phyloP scores from a whole-genome alignment of 1,139 yeast species.

The Yamadazyma epiphylla region DNA sequence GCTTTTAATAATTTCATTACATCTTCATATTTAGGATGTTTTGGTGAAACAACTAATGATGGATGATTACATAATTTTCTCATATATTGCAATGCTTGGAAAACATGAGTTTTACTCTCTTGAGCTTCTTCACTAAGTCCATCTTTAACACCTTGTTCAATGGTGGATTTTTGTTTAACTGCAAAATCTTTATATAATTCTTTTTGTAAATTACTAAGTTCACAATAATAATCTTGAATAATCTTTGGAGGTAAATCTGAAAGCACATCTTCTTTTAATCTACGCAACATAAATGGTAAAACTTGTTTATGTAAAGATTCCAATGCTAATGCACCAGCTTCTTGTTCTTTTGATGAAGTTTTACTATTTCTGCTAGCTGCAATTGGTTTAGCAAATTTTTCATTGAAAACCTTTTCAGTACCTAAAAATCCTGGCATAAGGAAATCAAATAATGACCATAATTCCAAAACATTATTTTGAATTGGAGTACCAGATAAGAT shows the following conservation, averaged over 20 bases:
- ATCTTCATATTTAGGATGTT: constrained; percentile 78
- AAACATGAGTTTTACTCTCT: constrained; percentile 81
- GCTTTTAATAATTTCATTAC: constrained; percentile 57
- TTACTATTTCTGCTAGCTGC: constrained; percentile 91
- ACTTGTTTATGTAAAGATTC: constrained; percentile 97
- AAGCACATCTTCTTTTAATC: constrained; percentile 93
- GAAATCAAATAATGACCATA: constrained; percentile 97
- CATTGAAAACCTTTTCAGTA: constrained; percentile 90
- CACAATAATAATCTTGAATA: constrained; percentile 97
- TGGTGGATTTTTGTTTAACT: constrained; percentile 73
- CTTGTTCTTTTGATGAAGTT: constrained; percentile 91
- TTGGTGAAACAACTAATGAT: constrained; percentile 78
- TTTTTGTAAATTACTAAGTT: constrained; percentile 84
- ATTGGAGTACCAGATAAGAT: constrained; percentile 96
- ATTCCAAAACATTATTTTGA: constrained; percentile 91
- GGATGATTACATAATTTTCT: constrained; percentile 97
- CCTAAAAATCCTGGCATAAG: constrained; percentile 99
- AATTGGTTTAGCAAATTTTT: constrained; percentile 94
- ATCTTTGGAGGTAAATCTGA: constrained; percentile 97
- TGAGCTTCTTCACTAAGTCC: constrained; percentile 33
- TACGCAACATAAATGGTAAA: constrained; percentile 90
- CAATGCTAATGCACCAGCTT: constrained; percentile 92
- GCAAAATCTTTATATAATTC: constrained; percentile 87
- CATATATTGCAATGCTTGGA: constrained; percentile 97
- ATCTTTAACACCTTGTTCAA: constrained; percentile 57